These are phyloP conservation scores for Graphilbum fragrans DNA, from an alignment of 2,329 filamentous ascomycete genomes.

Conservation along the genomic window DNA sequence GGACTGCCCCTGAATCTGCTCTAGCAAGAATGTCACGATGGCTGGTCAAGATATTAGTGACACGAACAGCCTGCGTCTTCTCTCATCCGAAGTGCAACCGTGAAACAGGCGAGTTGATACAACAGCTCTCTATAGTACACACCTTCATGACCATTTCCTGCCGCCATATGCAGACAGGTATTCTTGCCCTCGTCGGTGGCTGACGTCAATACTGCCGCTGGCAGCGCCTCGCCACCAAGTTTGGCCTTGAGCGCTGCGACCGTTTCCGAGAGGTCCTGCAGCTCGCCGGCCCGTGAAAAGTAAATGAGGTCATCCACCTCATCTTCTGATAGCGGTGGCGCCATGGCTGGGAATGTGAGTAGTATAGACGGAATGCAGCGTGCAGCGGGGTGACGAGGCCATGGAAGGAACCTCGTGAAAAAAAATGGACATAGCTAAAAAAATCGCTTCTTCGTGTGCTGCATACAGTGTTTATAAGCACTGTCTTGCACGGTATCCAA, in stretches of 20 bases:
- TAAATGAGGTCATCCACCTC: slow-evolving; percentile 89
- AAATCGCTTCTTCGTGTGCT: no score
- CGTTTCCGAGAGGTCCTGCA: slow-evolving; percentile 48
- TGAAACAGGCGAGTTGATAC: no score
- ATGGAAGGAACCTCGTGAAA: no score
- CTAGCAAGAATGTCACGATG: slow-evolving; percentile 29
- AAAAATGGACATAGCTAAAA: no score
- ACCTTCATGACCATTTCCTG: slow-evolving; percentile 81
- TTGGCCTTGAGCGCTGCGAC: slow-evolving; percentile 50
- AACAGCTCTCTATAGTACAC: no score
- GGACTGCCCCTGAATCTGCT: slow-evolving; percentile 26
- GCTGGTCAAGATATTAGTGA: slow-evolving; percentile 18
- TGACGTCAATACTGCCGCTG: slow-evolving; percentile 50
- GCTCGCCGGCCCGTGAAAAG: slow-evolving; percentile 67
- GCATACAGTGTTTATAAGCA: no score
- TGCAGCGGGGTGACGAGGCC: no score
- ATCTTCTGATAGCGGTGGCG: slow-evolving; percentile 51
- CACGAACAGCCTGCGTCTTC: not conserved
- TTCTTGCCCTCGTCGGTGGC: slow-evolving; percentile 66
- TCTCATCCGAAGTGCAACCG: not conserved
- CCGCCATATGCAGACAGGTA: slow-evolving; percentile 82
- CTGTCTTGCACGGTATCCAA: no score
- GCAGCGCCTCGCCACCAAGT: slow-evolving; percentile 42
- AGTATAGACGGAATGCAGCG: no score
- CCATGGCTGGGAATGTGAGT: no score